Evolutionary conservation across 2,329 filamentous ascomycete genomes (phyloP).

Genomic region (Fusarium multiceps): DNA sequence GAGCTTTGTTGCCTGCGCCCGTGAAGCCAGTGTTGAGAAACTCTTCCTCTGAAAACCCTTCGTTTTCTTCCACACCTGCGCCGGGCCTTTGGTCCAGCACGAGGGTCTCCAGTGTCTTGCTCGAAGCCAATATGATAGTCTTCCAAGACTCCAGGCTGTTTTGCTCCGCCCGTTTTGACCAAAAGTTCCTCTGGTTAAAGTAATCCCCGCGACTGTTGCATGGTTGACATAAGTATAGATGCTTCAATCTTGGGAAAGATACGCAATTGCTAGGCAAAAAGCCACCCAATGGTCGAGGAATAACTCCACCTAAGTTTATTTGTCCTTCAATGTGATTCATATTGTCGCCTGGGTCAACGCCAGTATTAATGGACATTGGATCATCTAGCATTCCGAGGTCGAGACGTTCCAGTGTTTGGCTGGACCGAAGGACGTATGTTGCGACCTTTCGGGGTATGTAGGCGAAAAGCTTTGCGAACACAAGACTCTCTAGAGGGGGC

Average conservation of each 20-base stretch:
- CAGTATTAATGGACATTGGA: neutral
- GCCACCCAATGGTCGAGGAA: constrained; percentile 15
- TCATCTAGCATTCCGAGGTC: constrained; percentile 32
- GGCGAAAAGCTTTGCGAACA: constrained; percentile 21
- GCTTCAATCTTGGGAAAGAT: neutral
- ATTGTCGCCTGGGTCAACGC: neutral
- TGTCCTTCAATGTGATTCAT: neutral
- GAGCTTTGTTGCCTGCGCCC: neutral
- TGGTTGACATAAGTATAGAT: constrained; percentile 16
- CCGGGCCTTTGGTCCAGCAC: constrained; percentile 28
- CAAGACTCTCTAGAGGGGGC: neutral
- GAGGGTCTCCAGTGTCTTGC: constrained; percentile 12
- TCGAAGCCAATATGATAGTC: neutral
- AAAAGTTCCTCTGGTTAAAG: constrained; percentile 14
- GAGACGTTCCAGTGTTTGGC: neutral
- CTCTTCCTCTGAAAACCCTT: constrained; percentile 17
- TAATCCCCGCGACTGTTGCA: constrained; percentile 3
- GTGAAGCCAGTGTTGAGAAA: constrained; percentile 6
- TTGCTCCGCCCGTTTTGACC: constrained; percentile 13
- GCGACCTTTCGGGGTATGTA: constrained; percentile 17
- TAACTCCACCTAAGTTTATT: neutral
- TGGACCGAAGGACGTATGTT: constrained; percentile 16
- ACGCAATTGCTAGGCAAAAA: neutral
- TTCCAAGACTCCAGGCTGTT: constrained; percentile 3
- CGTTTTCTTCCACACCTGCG: constrained; percentile 12